These are phyloP conservation scores for Alnus glutinosa DNA, from an alignment of 306 rosid species.

Conservation along the genomic window DNA sequence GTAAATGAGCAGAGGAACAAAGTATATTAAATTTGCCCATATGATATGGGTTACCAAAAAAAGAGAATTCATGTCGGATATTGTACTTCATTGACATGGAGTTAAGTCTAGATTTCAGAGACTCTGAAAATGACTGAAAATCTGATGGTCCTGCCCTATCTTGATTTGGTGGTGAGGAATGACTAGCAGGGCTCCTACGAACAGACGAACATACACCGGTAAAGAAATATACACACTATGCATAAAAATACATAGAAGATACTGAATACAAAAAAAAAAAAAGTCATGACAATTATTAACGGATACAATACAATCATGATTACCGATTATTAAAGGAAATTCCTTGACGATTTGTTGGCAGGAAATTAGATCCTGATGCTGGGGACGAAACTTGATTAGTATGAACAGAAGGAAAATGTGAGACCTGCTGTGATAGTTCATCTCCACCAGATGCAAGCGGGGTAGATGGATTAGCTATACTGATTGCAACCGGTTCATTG, in stretches of 20 bases:
- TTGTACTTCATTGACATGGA: slow-evolving; percentile 68
- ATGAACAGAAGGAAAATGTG: slow-evolving; percentile 36
- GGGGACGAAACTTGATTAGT: slow-evolving; percentile 46
- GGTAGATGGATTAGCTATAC: slow-evolving; percentile 50
- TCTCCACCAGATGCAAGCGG: slow-evolving; percentile 45
- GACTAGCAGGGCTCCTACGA: slow-evolving; percentile 45
- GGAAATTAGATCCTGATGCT: slow-evolving; percentile 40
- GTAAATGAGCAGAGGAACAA: neutral
- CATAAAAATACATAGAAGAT: slow-evolving; percentile 3
- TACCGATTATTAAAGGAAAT: slow-evolving; percentile 48
- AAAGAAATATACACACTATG: slow-evolving; percentile 18
- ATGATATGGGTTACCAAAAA: slow-evolving; percentile 11
- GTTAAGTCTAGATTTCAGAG: slow-evolving; percentile 67
- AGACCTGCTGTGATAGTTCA: slow-evolving; percentile 44
- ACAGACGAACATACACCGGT: slow-evolving; percentile 9
- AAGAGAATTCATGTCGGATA: neutral
- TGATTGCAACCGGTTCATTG: slow-evolving; percentile 43
- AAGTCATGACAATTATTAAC: neutral
- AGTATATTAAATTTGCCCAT: neutral
- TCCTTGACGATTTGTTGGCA: slow-evolving; percentile 46
- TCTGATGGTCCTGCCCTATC: slow-evolving; percentile 85
- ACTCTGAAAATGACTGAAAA: slow-evolving; percentile 72
- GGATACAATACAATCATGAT: slow-evolving; percentile 9
- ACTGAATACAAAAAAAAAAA: neutral
- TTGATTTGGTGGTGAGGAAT: slow-evolving; percentile 44